These are phyloP conservation scores for Porcisia hertigi DNA, from an alignment of 208 protist species.

Conservation along the genomic window DNA sequence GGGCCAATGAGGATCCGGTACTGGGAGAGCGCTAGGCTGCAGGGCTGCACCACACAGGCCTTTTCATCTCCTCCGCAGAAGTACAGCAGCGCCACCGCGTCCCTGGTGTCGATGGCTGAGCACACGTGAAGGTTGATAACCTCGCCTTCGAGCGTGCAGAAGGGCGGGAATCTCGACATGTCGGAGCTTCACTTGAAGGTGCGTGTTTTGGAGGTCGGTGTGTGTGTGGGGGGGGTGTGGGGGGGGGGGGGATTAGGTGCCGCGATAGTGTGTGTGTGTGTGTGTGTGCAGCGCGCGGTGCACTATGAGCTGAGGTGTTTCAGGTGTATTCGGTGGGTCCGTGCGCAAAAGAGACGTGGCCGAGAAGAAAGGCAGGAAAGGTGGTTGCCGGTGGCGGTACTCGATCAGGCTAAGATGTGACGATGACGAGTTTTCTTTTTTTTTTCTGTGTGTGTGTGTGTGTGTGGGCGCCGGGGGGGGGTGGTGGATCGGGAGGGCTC, in stretches of 20 bases:
- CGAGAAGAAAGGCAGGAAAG: neutral
- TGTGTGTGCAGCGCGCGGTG: neutral
- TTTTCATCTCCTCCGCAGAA: constrained; percentile 37
- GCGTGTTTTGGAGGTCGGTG: neutral
- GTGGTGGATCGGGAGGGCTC: no score
- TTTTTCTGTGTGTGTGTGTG: neutral
- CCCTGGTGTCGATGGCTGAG: constrained; percentile 32
- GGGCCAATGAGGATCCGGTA: constrained; percentile 35
- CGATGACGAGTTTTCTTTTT: neutral
- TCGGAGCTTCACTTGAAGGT: constrained; percentile 1
- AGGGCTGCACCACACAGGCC: constrained; percentile 35
- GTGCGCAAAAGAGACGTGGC: neutral
- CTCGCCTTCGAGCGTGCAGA: constrained; percentile 33
- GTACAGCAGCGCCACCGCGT: constrained; percentile 35
- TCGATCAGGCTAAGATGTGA: neutral
- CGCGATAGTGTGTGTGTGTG: no score
- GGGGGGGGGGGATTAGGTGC: no score
- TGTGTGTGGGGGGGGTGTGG: neutral
- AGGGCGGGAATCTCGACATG: constrained; percentile 18
- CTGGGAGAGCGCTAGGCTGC: constrained; percentile 33
- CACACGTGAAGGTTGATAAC: constrained; percentile 26
- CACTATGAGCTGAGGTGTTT: neutral
- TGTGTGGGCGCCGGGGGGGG: no score
- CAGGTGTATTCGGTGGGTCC: neutral
- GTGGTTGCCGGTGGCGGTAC: neutral